Evolutionary conservation across 2,329 filamentous ascomycete genomes (phyloP), one percentile per base, ranked within the genome.

Genomic region (Pseudopithomyces maydicus): DNA sequence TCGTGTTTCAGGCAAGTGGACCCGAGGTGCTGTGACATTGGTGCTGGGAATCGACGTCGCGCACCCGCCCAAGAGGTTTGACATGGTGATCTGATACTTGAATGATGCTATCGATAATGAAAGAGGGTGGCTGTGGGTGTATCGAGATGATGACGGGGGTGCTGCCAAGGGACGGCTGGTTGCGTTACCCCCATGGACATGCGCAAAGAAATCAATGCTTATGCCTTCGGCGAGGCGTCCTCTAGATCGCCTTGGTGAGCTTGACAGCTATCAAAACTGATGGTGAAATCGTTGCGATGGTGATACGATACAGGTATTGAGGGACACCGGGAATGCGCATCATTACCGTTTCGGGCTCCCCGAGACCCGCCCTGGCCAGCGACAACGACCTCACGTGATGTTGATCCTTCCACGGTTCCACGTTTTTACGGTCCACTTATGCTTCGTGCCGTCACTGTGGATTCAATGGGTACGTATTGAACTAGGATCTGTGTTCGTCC

Each of bases 41-140:
- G 53, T 52, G 56, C 56, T 50, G 55, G 45, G 41, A 17, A 47
- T 52, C 46, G 33, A 44, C 45, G 67, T 67, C 52, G 46, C 60
- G 56, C 36, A 42, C 38, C 43, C 46, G 48, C 48, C 42, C 45
- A 33, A 52, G 29, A 33, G 29, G 65, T 62, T 68, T 46, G 57
- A 65, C 52, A 36, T 47, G 29, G 26, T 39, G 39, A 53, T 39
- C 35, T 70, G 67, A 68, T 57, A 69, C 66, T 45, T 47, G 54
- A 45, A 54, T 67, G 60, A 62, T 44, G 59, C 56, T 36, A 53
- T 53, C 44, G 39, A 57, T 39, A 49, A 41, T 6, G 35, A 14
- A 17, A n/a, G 19, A 50, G 20, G 35, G 47, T 50, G 35, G 45
- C 43, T 19, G 44, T 39, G 33, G 22, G 35, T 36, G 17, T 17